Percentiles rank a stretch among this genome's conserved stretches.
phyloP scores from a whole-genome alignment of 2,329 filamentous ascomycete genomes.

The Neophaeococcomyces mojaviensis region DNA sequence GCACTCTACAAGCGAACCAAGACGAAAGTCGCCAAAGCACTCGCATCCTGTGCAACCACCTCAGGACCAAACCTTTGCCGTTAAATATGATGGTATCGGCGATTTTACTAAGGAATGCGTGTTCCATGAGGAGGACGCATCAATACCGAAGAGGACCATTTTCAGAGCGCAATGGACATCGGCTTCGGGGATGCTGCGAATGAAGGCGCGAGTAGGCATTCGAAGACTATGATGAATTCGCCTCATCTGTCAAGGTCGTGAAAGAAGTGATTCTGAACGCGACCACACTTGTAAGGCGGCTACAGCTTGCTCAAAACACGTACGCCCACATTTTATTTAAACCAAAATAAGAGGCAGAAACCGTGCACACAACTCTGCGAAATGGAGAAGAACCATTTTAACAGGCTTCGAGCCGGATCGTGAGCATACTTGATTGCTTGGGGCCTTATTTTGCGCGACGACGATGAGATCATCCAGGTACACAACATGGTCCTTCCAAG shows the following conservation, averaged over 20 bases:
- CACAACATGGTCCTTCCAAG: no score
- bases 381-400: no score
- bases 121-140: constrained; percentile 8
- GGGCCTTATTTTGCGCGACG: no score
- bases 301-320: no score
- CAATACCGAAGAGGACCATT: background rate
- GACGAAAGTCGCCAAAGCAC: constrained; percentile 32
- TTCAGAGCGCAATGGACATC: constrained; percentile 2
- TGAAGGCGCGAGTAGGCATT: constrained; percentile 17
- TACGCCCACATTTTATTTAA: no score
- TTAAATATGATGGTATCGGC: background rate
- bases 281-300: background rate
- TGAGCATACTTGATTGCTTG: no score
- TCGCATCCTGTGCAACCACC: constrained; percentile 28
- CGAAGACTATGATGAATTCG: constrained; percentile 16
- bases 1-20: constrained; percentile 13
- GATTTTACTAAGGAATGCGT: background rate
- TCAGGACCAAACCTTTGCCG: background rate
- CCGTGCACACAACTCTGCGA: no score
- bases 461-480: no score
- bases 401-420: no score
- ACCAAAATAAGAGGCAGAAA: no score
- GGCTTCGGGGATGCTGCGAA: constrained; percentile 6
- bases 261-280: background rate
- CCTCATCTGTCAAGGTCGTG: background rate